Base-by-base conservation (phyloP, 257 asterid species). In the Solanum pennellii region DNA sequence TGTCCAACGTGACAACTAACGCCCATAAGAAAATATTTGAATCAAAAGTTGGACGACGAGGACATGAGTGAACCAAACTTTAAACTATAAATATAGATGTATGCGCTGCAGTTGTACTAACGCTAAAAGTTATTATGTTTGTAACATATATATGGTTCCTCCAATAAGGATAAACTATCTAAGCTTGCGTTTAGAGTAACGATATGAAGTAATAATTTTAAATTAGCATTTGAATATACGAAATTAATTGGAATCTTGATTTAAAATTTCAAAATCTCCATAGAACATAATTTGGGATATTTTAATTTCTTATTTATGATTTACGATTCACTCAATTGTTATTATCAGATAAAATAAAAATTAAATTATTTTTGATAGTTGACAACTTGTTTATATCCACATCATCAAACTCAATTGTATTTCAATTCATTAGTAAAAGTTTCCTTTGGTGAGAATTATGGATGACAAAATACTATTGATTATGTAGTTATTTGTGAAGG, bases 1-100 rank as follows among this genome's bases (percentile, higher is more conserved):
- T 33, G 35, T 33, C 35, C 0, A 33, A 33, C 35, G 0, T 33
- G 35, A 33, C 5, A 33, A 33, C 35, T 1, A 33, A 33, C 35
- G 1, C 35, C 35, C 35, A 33, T 33, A 33, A 3, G 5, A 1
- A 0, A 1, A 33, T 4, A 33, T 33, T 33, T 33, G 5, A 1
- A 33, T 0, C 35, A 33, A 33, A 33, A 33, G 5, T 33, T 33
- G 6, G 35, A 33, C 35, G 35, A 1, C 5, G 35, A 33, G 5
- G 5, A 0, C 35, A 33, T 33, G 35, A 33, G 1, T 33, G 35
- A 33, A 33, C 5, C 35, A 33, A 33, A 33, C 5, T 4, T 33
- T 33, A 33, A 33, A 33, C 7, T 2, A 56, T 52, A 52, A 3
- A 42, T 42, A 42, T 42, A 45, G 14, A 52, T 56, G 0, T 56